Base-by-base conservation (phyloP, 148 eudicot species). In the Nyssa sinensis region DNA sequence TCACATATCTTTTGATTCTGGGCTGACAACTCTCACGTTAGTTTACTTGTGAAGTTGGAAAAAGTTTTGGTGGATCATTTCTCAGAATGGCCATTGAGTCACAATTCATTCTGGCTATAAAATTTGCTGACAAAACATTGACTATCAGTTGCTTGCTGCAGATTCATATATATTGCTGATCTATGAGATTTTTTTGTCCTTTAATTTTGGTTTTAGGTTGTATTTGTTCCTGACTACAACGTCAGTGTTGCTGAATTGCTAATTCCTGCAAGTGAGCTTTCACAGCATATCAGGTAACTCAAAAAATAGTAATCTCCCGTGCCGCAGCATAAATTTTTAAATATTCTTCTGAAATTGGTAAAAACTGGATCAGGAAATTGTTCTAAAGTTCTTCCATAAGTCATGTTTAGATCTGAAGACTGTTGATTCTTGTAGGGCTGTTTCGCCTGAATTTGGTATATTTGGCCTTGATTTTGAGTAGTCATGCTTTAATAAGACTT, bases 211-310 rank as follows among this genome's bases (percentile, higher is more conserved):
- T 69, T 79, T 53, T 74, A 94, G 98, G 98, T 94, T 67, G 78
- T 92, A 33, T 92, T 94, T 84, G 96, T 94, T 70, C 98, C 98
- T 25, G 98, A 94, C 84, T 94, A 92, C 86, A 94, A 94, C 78
- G 98, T 94, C 64, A 90, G 92, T 85, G 98, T 90, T 66, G 98
- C 98, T 74, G 98, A 94, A 80, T 80, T 83, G 81, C 88, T 94
- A 58, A 94, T 94, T 76, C 98, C 98, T 72, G 93, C 93, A 55
- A 94, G 93, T 78, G 98, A 94, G 82, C 96, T 94, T 34, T 94
- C 98, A 0, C 96, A 94, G 69, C 98, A 94, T 79, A 94, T 94
- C 80, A 94, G 98, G 98, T 94, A 90, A 70, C 37, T 55, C 60
- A 64, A 60, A 14, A 31, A 7, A 39, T 41, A 49, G 13, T 32